Percentiles rank a stretch among this genome's conserved stretches.
Conservation (phyloP, 805 yeast genomes). For the Hanseniaspora pseudoguilliermondii region DNA sequence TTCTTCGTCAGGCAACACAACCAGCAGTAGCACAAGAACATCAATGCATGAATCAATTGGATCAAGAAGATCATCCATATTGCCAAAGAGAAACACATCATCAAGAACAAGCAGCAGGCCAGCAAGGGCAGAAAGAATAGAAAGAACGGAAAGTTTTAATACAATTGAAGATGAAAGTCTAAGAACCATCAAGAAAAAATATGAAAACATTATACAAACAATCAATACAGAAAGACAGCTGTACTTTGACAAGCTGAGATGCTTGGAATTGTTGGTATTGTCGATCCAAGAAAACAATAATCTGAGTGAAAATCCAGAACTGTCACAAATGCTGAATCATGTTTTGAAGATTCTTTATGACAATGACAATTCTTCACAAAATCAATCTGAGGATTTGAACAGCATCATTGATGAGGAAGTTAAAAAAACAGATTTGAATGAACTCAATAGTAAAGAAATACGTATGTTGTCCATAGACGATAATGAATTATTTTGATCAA, state of each 20-base stretch:
- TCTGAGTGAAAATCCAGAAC: constrained; percentile 27
- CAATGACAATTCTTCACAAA: constrained; percentile 42
- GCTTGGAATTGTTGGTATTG: constrained; percentile 70
- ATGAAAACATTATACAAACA: constrained; percentile 47
- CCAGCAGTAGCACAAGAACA: constrained; percentile 7
- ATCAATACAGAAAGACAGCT: constrained; percentile 77
- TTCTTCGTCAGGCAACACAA: neutral
- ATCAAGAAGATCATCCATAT: constrained; percentile 1
- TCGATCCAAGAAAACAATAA: constrained; percentile 39
- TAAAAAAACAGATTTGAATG: constrained; percentile 1
- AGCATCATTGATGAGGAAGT: constrained; percentile 27
- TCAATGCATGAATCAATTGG: neutral
- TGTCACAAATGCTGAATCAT: constrained; percentile 36
- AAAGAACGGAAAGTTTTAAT: neutral
- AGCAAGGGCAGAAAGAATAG: neutral
- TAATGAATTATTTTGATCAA: constrained; percentile 3
- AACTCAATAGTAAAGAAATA: neutral
- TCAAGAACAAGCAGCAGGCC: neutral
- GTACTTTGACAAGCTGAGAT: constrained; percentile 78
- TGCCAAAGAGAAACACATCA: neutral
- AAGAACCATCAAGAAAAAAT: constrained; percentile 37
- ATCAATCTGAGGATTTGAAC: constrained; percentile 21
- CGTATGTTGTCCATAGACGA: constrained; percentile 3
- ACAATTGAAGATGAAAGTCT: neutral
- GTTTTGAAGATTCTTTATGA: constrained; percentile 67